A percentile compares a stretch with the other conserved stretches of the same genome.
phyloP scores from a whole-genome alignment of 805 yeast species.

The Ogataea methylovora region DNA sequence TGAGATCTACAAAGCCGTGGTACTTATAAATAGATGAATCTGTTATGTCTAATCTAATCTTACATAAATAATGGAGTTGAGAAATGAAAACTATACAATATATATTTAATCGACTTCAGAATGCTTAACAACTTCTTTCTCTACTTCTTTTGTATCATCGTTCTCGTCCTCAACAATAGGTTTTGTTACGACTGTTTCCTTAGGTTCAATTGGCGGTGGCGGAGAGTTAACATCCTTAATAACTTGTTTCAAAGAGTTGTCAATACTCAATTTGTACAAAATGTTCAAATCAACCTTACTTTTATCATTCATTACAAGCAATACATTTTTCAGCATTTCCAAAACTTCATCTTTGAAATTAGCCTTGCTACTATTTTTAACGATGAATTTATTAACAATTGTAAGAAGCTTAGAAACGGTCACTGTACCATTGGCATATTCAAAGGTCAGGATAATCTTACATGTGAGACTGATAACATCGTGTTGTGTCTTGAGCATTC shows the following conservation, averaged over 20 bases:
- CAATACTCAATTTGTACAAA: conserved; percentile 18
- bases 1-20: no score
- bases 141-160: background rate
- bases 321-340: conserved; percentile 25
- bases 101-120: no score
- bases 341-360: conserved; percentile 24
- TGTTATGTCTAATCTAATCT: no score
- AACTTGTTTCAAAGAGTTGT: conserved; percentile 14
- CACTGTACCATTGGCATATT: conserved; percentile 8
- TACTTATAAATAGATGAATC: no score
- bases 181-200: background rate
- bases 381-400: conserved; percentile 18
- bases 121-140: background rate
- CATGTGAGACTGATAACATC: conserved; percentile 64
- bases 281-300: conserved; percentile 15
- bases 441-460: conserved; percentile 34
- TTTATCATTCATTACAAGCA: conserved; percentile 19
- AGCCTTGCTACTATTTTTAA: conserved; percentile 14
- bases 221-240: conserved; percentile 8
- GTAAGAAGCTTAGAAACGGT: conserved; percentile 19
- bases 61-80: no score
- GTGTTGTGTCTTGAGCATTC: conserved; percentile 58
- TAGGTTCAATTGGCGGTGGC: background rate
- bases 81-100: no score
- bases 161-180: background rate